Evolutionary conservation across 129 eudicot genomes (phyloP), one percentile per base, ranked within the genome.

Genomic region (Centrapalus pauciflorus): DNA sequence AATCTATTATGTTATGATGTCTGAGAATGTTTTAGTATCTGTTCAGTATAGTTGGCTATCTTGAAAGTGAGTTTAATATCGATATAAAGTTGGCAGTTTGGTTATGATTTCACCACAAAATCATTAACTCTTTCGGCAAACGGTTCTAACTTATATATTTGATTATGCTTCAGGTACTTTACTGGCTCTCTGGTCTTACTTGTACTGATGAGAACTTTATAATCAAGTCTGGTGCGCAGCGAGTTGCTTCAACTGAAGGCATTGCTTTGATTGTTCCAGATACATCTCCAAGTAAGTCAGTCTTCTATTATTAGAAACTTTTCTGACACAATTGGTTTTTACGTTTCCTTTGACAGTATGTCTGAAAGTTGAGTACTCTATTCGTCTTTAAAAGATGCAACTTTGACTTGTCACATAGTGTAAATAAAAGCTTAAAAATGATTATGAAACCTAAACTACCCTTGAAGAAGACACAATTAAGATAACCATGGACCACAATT

Each of bases 141-240:
- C 13, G 27, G 40, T 28, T 61, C 13, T 66, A 45, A 74, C 24
- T 40, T 56, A 32, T 41, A 14, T 74, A 14, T 64, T 7, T 56
- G 60, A 29, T 24, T 48, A 24, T 54, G 62, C 4, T 24, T 50
- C 51, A 93, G 99, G 95, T 94, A 8, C 96, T 94, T 57, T 94
- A 94, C 83, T 94, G 95, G 95, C 89, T 94, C 13, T 94, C 99
- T 71, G 99, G 99, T 33, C 89, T 94, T 17, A 65, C 95, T 20
- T 93, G 99, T 83, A 81, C 87, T 2, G 99, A 93, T 70, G 99
- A 93, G 76, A 93, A 93, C 74, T 93, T 93, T 58, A 93, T 93
- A 0, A 26, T 9, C 14, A 94, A 94, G 76, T 80, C 99, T 12
- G 99, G 99, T 74, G 99, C 99, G 28, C 99, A 94, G 66, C 90